A percentile compares a stretch with the other conserved stretches of the same genome.
These are phyloP conservation scores for Termitomyces sp. DNA, from an alignment of 768 basidiomycete species.

Conservation along the genomic window DNA sequence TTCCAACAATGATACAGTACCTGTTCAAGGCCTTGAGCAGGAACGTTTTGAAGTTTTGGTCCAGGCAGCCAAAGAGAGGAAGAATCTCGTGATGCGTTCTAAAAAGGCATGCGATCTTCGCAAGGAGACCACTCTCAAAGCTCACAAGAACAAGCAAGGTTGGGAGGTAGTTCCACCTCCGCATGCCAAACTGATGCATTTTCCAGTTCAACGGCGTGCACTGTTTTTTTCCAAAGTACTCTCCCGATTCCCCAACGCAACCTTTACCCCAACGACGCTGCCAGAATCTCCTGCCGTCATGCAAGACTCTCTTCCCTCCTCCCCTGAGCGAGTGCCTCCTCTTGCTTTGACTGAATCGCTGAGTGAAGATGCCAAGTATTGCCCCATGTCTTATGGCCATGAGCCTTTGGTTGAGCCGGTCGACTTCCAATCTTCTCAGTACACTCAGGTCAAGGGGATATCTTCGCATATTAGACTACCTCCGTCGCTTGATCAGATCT, in stretches of 20 bases:
- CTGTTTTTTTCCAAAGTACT: slow-evolving; percentile 70
- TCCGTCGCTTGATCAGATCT: slow-evolving; percentile 76
- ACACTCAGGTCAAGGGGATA: slow-evolving; percentile 15
- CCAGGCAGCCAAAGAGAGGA: slow-evolving; percentile 54
- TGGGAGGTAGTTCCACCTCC: slow-evolving; percentile 17
- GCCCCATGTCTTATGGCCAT: slow-evolving; percentile 17
- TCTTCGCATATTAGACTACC: slow-evolving; percentile 21
- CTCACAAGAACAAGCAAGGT: slow-evolving; percentile 74
- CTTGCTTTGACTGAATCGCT: slow-evolving; percentile 52
- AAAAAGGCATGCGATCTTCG: slow-evolving; percentile 57
- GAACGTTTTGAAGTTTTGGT: slow-evolving; percentile 63
- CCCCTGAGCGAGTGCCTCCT: slow-evolving; percentile 61
- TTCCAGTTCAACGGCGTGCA: slow-evolving; percentile 66
- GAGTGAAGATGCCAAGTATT: slow-evolving; percentile 25
- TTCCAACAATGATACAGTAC: slow-evolving; percentile 21
- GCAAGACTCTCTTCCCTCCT: slow-evolving; percentile 67
- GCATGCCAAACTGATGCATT: slow-evolving; percentile 1
- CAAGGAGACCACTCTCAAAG: slow-evolving; percentile 69
- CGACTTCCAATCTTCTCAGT: slow-evolving; percentile 44
- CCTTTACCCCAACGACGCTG: slow-evolving; percentile 54
- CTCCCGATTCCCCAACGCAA: slow-evolving; percentile 58
- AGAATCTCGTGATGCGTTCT: slow-evolving; percentile 36
- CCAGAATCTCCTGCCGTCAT: slow-evolving; percentile 67
- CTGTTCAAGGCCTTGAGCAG: slow-evolving; percentile 51
- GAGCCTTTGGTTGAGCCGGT: slow-evolving; percentile 64